A percentile compares a stretch with the other conserved stretches of the same genome.
These are phyloP conservation scores for Malania oleifera DNA, from an alignment of 164 flowering plant genomes.

Conservation along the genomic window DNA sequence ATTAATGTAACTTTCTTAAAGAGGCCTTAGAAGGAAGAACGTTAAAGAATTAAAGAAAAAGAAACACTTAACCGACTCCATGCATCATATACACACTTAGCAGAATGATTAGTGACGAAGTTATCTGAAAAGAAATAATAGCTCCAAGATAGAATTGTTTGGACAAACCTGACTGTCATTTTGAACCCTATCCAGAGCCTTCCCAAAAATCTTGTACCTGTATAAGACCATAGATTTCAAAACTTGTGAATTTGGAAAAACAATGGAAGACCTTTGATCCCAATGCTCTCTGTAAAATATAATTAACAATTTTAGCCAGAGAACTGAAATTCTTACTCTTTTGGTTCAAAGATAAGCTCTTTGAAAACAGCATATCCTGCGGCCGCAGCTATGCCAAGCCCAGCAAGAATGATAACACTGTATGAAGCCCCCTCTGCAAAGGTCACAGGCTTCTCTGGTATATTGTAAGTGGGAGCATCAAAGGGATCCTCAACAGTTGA, in stretches of 20 bases:
- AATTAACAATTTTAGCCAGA: background rate
- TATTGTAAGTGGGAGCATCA: conserved; percentile 5
- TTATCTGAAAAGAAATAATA: too few relatives aligned
- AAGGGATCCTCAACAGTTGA: conserved; percentile 4
- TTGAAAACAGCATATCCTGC: conserved; percentile 8
- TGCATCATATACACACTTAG: too few relatives aligned
- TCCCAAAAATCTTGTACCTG: conserved; percentile 4
- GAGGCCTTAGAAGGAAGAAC: too few relatives aligned
- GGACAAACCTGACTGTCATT: conserved; percentile 3
- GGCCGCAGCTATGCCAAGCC: conserved; percentile 2
- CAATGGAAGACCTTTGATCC: background rate
- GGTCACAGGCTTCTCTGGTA: conserved; percentile 6
- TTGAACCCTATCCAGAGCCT: conserved; percentile 1
- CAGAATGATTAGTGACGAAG: too few relatives aligned
- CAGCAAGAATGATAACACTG: conserved; percentile 1
- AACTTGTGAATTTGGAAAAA: background rate
- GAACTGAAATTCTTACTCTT: background rate
- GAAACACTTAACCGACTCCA: too few relatives aligned
- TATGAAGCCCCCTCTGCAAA: conserved; percentile 3
- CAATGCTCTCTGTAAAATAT: background rate
- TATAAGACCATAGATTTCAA: background rate
- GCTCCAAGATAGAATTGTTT: too few relatives aligned
- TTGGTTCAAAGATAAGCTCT: conserved; percentile 5
- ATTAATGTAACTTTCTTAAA: too few relatives aligned
- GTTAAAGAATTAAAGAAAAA: too few relatives aligned